A percentile compares a stretch with the other conserved stretches of the same genome.
Conservation (phyloP, 345 rosid species). For the Eucalyptus sp. region DNA sequence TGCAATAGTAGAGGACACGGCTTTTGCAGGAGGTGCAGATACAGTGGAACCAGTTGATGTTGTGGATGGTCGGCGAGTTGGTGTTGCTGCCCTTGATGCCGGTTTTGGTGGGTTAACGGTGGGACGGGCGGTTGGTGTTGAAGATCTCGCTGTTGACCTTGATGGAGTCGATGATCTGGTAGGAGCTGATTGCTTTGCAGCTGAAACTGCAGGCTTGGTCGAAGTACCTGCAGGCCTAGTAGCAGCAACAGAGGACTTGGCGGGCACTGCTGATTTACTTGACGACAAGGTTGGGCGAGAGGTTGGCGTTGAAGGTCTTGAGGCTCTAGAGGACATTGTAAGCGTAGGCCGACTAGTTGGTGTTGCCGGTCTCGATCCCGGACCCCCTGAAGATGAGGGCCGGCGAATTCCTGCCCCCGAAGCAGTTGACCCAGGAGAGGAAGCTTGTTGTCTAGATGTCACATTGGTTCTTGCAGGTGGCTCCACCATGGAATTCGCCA, state of each 20-base stretch:
- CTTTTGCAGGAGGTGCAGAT: slow-evolving; percentile 30
- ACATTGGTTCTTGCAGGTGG: slow-evolving; percentile 39
- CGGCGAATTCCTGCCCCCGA: slow-evolving; percentile 51
- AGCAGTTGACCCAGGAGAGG: slow-evolving; percentile 67
- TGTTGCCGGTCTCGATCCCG: slow-evolving; percentile 85
- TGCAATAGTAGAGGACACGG: slow-evolving; percentile 4
- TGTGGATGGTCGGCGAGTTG: slow-evolving; percentile 70
- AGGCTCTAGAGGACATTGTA: slow-evolving; percentile 39
- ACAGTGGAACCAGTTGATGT: slow-evolving; percentile 48
- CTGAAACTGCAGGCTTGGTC: slow-evolving; percentile 28
- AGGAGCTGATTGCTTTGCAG: slow-evolving; percentile 36
- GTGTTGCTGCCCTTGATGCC: slow-evolving; percentile 72
- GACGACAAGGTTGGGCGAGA: slow-evolving; percentile 61
- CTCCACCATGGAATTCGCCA: slow-evolving; percentile 64
- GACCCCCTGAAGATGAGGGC: slow-evolving; percentile 95
- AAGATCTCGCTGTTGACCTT: slow-evolving; percentile 71
- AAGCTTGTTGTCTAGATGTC: slow-evolving; percentile 48
- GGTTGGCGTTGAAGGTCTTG: slow-evolving; percentile 85
- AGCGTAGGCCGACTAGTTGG: slow-evolving; percentile 72
- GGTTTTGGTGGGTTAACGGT: slow-evolving; percentile 59
- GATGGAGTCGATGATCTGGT: slow-evolving; percentile 86
- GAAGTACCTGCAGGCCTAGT: slow-evolving; percentile 24
- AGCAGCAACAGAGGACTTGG: slow-evolving; percentile 19
- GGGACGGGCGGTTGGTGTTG: slow-evolving; percentile 80
- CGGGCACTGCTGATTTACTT: slow-evolving; percentile 27